Base-by-base conservation (phyloP, 164 flowering plant genomes). In the Malania oleifera region DNA sequence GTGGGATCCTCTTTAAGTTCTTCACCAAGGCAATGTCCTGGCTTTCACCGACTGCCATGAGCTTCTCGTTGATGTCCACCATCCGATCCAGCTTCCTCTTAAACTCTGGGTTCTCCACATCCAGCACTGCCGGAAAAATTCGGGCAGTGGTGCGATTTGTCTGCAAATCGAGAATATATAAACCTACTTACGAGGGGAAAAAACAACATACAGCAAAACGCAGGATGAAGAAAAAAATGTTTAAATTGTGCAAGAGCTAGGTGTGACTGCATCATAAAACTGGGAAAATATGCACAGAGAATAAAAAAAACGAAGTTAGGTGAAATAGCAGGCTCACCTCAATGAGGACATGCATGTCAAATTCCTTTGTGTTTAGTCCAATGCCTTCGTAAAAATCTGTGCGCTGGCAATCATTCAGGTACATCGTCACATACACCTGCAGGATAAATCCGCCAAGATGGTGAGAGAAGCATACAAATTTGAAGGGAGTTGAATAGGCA, bases 381-480 rank as follows among this genome's bases (percentile, higher is more conserved):
- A 93, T 89, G 64, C 96, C 98, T 68, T 89, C 97, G 38, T 93
- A 93, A 75, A 93, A 93, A 61, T 80, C 91, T 7, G 96, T 82
- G 1, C 98, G 70, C 70, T 89, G 95, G 66, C 91, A 84, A 67
- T 93, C 97, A 53, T 93, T 89, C 46, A 89, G 88, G 78, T 93
- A 93, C 97, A 89, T 93, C 26, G 98, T 93, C 72, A 89, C 98
- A 29, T 93, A 89, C 2, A 89, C 98, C 97, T 89, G 86, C 78
- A 70, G 9, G 1, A 48, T 4, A 55, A 23, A 27, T 20, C 48
- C 22, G 27, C 29, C n/a, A 25, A 13, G 7, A 13, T 7, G 52
- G 15, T 22, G 14, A 26, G 35, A 27, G 20, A 27, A 52, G 35
- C 52, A 40, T 2, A 19, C 28, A 15, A 31, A 31, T 31, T 4